Evolutionary conservation across 2,329 filamentous ascomycete genomes (phyloP).

Genomic region (Gnomoniopsis smithogilvyi): DNA sequence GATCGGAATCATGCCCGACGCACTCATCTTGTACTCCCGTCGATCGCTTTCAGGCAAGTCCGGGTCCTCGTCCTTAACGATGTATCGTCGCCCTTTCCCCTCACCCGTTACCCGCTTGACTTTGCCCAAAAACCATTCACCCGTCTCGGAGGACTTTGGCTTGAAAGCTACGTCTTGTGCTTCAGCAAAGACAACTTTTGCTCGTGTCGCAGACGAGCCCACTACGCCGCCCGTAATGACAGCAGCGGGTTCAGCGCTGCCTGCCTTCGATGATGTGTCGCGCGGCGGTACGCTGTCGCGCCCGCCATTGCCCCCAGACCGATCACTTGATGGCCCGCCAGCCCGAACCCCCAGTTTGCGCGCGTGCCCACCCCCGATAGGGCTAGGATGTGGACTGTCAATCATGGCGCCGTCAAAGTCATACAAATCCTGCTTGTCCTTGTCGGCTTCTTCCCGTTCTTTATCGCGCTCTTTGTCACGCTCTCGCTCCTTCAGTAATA

Average conservation of each 20-base stretch:
- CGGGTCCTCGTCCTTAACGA: constrained; percentile 76
- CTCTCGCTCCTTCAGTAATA: constrained; percentile 23
- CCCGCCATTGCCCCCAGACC: constrained; percentile 24
- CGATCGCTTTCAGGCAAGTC: constrained; percentile 61
- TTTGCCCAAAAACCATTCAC: constrained; percentile 73
- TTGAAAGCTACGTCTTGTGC: constrained; percentile 67
- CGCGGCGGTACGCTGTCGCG: constrained; percentile 28
- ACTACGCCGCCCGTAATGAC: constrained; percentile 18
- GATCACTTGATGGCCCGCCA: constrained; percentile 26
- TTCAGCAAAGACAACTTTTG: constrained; percentile 56
- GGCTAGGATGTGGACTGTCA: constrained; percentile 41
- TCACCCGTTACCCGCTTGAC: constrained; percentile 74
- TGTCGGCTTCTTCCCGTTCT: constrained; percentile 22
- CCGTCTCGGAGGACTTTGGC: constrained; percentile 51
- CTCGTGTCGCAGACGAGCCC: constrained; percentile 36
- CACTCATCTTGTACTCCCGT: constrained; percentile 67
- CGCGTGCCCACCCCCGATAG: constrained; percentile 27
- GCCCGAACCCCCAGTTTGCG: constrained; percentile 33
- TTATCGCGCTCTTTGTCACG: constrained; percentile 21
- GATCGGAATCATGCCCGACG: constrained; percentile 74
- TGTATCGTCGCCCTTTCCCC: constrained; percentile 73
- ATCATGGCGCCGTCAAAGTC: constrained; percentile 40
- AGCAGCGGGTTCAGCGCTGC: constrained; percentile 53
- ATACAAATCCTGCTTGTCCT: constrained; percentile 32
- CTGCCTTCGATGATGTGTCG: constrained; percentile 52